These are phyloP conservation scores for Wakefieldia striispora DNA, from an alignment of 768 basidiomycete genomes.

Conservation along the genomic window DNA sequence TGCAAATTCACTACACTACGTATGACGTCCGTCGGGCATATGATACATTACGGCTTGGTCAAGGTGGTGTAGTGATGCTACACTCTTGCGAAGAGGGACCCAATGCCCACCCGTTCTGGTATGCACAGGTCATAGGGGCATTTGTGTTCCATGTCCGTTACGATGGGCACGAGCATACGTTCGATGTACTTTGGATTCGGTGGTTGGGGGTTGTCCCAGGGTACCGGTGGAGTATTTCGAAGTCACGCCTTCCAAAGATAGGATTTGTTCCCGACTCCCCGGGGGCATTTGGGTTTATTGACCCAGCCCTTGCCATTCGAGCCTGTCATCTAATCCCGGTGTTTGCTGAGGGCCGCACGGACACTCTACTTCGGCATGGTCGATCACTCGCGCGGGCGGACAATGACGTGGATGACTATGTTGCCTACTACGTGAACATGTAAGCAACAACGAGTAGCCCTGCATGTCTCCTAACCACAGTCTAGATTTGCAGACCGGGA, in stretches of 20 bases:
- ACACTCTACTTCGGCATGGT: neutral
- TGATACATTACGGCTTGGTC: constrained; percentile 12
- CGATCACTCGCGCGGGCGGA: neutral
- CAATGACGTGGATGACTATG: no score
- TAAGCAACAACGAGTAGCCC: no score
- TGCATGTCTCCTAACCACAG: no score
- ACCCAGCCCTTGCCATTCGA: constrained; percentile 28
- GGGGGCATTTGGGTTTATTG: constrained; percentile 38
- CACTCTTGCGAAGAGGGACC: constrained; percentile 10
- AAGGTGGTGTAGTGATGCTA: constrained; percentile 21
- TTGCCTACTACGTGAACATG: no score
- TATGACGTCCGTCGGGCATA: constrained; percentile 17
- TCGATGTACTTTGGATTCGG: constrained; percentile 38
- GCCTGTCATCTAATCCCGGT: constrained; percentile 32
- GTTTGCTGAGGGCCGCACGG: constrained; percentile 25
- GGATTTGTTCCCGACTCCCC: constrained; percentile 27
- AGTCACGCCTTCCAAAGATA: constrained; percentile 26
- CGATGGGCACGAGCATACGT: neutral
- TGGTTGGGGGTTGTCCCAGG: constrained; percentile 35
- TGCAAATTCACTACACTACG: constrained; percentile 15
- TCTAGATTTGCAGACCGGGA: no score
- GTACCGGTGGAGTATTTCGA: constrained; percentile 11
- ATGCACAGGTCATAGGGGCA: constrained; percentile 22
- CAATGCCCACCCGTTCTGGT: constrained; percentile 18
- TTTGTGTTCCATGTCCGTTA: constrained; percentile 15